Evolutionary conservation across 2,329 filamentous ascomycete genomes (phyloP).

Genomic region (Colletotrichum melonis): DNA sequence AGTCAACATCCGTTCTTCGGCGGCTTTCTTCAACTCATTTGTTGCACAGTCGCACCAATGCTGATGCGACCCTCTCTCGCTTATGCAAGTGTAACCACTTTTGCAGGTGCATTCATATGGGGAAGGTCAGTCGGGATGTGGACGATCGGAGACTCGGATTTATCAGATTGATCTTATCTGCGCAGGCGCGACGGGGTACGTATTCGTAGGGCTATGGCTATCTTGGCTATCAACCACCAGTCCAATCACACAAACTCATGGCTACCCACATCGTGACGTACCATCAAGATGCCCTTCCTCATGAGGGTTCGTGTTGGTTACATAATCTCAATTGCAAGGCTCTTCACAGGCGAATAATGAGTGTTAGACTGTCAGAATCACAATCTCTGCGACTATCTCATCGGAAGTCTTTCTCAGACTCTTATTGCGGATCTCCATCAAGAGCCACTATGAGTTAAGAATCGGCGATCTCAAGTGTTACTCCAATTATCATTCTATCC

Average conservation of each 20-base stretch:
- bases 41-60: constrained; percentile 6
- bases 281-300: not conserved
- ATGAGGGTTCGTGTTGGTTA: not conserved
- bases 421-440: too few species aligned
- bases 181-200: not conserved
- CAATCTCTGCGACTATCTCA: too few species aligned
- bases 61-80: constrained; percentile 8
- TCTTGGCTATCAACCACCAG: not conserved
- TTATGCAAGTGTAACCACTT: constrained; percentile 17
- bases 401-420: too few species aligned
- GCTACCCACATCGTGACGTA: not conserved
- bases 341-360: too few species aligned
- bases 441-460: too few species aligned
- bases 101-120: not conserved
- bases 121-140: not conserved
- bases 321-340: not conserved
- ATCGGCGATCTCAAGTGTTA: too few species aligned
- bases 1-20: constrained; percentile 25
- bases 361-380: rapidly evolving
- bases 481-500: too few species aligned
- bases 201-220: not conserved
- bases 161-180: not conserved
- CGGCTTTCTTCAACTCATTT: constrained; percentile 1
- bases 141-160: constrained; percentile 25
- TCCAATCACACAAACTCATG: not conserved